Conservation (phyloP, 2,329 filamentous ascomycete genomes). For the Paraphoma sp. region DNA sequence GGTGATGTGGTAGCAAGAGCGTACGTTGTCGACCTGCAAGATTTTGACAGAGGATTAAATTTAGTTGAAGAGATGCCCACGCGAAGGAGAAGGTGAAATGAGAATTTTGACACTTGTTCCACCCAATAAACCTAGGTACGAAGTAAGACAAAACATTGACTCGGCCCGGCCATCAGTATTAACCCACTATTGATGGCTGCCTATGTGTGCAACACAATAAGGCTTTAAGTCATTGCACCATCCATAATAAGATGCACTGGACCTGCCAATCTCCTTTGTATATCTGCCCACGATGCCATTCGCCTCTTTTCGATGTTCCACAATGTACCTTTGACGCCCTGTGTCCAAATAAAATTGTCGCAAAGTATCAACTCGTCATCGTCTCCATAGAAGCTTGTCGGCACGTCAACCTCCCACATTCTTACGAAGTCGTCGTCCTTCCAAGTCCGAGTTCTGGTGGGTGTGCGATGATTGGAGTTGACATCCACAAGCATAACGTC, state of each 20-base stretch:
- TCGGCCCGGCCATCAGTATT: no score
- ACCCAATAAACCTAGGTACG: no score
- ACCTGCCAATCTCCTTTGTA: conserved; percentile 17
- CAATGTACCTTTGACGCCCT: conserved; percentile 29
- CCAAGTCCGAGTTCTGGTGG: conserved; percentile 26
- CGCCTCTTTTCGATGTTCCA: conserved; percentile 27
- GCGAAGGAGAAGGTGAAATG: no score
- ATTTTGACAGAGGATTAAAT: no score
- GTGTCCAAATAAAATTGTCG: conserved; percentile 33
- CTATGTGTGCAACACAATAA: background rate
- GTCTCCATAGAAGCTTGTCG: conserved; percentile 37
- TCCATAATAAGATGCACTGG: conserved; percentile 14
- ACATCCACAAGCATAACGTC: conserved; percentile 37
- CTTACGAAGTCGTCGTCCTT: conserved; percentile 23
- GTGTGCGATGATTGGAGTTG: conserved; percentile 31
- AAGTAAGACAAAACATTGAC: no score
- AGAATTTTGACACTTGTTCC: no score
- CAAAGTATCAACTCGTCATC: conserved; percentile 31
- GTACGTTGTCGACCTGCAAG: no score
- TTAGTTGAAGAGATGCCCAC: no score
- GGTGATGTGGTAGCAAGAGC: no score
- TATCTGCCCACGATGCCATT: conserved; percentile 28
- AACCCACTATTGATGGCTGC: no score
- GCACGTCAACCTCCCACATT: conserved; percentile 38
- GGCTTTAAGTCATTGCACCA: background rate